Percentiles rank a stretch among this genome's conserved stretches.
phyloP scores from a whole-genome alignment of 1,284 basidiomycete species.

The Lentinula novae-zelandiae region DNA sequence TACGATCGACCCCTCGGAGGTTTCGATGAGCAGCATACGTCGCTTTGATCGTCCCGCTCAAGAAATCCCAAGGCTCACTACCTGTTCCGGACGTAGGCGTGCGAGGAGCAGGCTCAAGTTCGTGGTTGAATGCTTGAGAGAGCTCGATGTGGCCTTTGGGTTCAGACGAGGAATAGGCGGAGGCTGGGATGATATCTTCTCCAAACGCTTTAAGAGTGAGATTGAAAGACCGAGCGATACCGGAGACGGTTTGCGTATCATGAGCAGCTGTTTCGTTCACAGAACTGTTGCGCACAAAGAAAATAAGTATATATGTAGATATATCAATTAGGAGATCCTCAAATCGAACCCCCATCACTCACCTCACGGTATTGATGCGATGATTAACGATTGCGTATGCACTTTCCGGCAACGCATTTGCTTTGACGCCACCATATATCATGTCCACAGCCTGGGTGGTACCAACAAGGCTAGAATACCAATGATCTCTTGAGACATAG shows the following conservation, averaged over 20 bases:
- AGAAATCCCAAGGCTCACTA: slow-evolving; percentile 36
- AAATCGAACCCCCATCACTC: background rate
- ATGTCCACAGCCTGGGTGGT: slow-evolving; percentile 70
- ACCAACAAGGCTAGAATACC: slow-evolving; percentile 40
- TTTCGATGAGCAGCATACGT: slow-evolving; percentile 35
- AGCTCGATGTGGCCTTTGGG: slow-evolving; percentile 33
- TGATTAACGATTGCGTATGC: slow-evolving; percentile 23
- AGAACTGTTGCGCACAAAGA: slow-evolving; percentile 28
- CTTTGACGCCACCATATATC: slow-evolving; percentile 64
- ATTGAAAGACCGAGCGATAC: slow-evolving; percentile 43
- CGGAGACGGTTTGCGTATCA: slow-evolving; percentile 37
- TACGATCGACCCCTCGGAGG: background rate
- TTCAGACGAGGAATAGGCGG: slow-evolving; percentile 20
- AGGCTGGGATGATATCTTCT: slow-evolving; percentile 28
- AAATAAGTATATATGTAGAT: too few species aligned
- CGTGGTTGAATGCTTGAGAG: slow-evolving; percentile 31
- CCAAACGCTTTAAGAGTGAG: slow-evolving; percentile 55
- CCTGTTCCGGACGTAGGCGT: slow-evolving; percentile 34
- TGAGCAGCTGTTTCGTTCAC: slow-evolving; percentile 38
- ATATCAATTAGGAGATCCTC: too few species aligned
- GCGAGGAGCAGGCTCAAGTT: slow-evolving; percentile 40
- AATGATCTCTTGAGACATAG: slow-evolving; percentile 31
- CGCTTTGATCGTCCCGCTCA: slow-evolving; percentile 45
- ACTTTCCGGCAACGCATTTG: slow-evolving; percentile 22
- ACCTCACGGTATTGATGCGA: slow-evolving; percentile 17